Conservation (phyloP, 2,329 filamentous ascomycete species). For the Camptophora hylomeconis region DNA sequence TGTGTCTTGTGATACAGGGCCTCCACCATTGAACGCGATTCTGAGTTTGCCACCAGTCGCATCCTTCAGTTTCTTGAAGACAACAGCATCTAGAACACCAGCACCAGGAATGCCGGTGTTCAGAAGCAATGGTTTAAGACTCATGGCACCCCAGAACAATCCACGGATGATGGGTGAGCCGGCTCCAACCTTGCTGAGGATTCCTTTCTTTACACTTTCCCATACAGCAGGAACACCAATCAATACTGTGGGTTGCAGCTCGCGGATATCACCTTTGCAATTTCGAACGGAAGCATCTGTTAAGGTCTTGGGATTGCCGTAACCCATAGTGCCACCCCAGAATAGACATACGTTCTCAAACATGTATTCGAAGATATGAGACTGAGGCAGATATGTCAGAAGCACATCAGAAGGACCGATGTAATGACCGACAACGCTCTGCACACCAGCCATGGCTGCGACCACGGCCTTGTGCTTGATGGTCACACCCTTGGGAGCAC, state of each 20-base stretch:
- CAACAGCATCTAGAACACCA: constrained; percentile 61
- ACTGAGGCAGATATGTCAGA: constrained; percentile 82
- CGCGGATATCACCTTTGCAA: constrained; percentile 85
- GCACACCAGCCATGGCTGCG: constrained; percentile 71
- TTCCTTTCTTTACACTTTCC: constrained; percentile 95
- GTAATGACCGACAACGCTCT: constrained; percentile 62
- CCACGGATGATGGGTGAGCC: constrained; percentile 57
- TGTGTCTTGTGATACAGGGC: constrained; percentile 76
- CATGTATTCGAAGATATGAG: constrained; percentile 92
- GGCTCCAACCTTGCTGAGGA: constrained; percentile 63
- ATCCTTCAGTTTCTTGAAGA: constrained; percentile 86
- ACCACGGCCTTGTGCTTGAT: constrained; percentile 68
- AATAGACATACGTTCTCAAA: constrained; percentile 85
- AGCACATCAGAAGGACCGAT: constrained; percentile 67
- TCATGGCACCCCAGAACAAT: constrained; percentile 61
- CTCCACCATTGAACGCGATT: constrained; percentile 88
- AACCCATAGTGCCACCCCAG: constrained; percentile 85
- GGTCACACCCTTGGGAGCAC: constrained; percentile 71
- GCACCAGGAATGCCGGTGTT: constrained; percentile 42
- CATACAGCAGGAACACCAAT: constrained; percentile 93
- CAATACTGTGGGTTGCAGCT: constrained; percentile 77
- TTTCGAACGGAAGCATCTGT: constrained; percentile 77
- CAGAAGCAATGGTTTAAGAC: constrained; percentile 49
- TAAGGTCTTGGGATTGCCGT: constrained; percentile 80
- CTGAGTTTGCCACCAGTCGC: constrained; percentile 79